These are phyloP conservation scores for Aureobasidium sp. DNA, from an alignment of 2,329 filamentous ascomycete genomes.

Conservation along the genomic window DNA sequence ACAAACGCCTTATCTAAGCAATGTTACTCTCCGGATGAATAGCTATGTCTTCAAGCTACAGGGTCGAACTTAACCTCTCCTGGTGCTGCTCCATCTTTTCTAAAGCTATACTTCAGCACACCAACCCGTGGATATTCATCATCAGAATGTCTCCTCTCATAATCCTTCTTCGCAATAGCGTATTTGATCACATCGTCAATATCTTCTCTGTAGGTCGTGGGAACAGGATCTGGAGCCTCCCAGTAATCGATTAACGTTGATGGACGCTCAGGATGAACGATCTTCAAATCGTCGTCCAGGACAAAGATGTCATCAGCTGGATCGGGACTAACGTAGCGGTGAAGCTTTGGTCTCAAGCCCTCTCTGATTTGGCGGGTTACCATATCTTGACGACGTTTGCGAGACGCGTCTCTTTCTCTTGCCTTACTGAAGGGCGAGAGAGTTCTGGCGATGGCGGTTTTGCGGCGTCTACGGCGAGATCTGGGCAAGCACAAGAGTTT, in stretches of 20 bases:
- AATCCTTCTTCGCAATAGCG: neutral
- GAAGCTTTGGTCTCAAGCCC: neutral
- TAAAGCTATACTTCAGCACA: neutral
- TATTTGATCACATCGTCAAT: neutral
- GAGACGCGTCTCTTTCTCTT: neutral
- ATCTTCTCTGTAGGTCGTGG: neutral
- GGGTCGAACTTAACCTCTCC: neutral
- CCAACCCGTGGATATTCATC: neutral
- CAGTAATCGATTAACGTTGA: neutral
- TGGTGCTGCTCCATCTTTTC: neutral
- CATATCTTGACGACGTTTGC: neutral
- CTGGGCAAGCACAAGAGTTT: neutral
- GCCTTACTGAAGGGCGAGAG: neutral
- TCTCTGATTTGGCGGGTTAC: neutral
- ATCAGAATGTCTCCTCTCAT: neutral
- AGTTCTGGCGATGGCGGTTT: neutral
- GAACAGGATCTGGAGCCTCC: neutral
- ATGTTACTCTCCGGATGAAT: too few relatives aligned
- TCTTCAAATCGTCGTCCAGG: neutral
- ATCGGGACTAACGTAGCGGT: neutral
- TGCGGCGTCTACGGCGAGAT: neutral
- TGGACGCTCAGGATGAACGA: neutral
- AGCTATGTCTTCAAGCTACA: neutral
- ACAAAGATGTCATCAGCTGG: neutral
- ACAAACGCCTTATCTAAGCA: too few relatives aligned